Percentiles rank a stretch among this genome's conserved stretches.
Evolutionary conservation across 1,139 yeast species (phyloP).

Genomic region (Yarrowia galli): DNA sequence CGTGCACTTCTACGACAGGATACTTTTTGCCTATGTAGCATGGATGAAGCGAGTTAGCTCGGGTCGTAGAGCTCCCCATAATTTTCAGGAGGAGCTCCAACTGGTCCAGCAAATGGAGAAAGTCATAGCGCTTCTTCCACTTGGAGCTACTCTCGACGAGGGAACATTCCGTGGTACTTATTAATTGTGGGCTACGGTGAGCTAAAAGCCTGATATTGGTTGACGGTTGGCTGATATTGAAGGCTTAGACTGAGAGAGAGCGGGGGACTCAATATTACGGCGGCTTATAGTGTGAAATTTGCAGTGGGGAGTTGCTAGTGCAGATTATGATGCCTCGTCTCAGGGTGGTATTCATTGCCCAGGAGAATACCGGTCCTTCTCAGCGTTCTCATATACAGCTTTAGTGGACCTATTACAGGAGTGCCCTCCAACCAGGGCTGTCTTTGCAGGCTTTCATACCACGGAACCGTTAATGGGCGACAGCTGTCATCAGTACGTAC

Average conservation of each 20-base stretch:
- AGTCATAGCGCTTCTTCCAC: no score
- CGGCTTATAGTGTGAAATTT: background rate
- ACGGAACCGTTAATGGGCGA: no score
- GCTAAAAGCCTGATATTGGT: background rate
- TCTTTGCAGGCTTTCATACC: no score
- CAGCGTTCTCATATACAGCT: no score
- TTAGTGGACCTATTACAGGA: no score
- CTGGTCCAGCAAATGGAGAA: background rate
- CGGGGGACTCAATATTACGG: background rate
- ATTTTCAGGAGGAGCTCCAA: background rate
- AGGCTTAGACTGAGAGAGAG: background rate
- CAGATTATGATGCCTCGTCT: background rate
- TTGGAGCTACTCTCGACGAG: background rate
- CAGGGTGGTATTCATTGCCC: no score
- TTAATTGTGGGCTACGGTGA: slow-evolving; percentile 3
- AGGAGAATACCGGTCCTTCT: no score
- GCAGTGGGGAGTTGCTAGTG: background rate
- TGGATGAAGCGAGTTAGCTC: background rate
- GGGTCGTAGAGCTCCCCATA: background rate
- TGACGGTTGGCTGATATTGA: background rate
- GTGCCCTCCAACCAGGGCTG: no score
- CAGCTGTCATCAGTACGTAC: background rate
- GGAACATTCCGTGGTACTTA: background rate
- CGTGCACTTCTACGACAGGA: no score
- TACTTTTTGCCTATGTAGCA: background rate